These are phyloP conservation scores for Tetrapyrgos nigripes DNA, from an alignment of 1,284 basidiomycete species.

Conservation along the genomic window DNA sequence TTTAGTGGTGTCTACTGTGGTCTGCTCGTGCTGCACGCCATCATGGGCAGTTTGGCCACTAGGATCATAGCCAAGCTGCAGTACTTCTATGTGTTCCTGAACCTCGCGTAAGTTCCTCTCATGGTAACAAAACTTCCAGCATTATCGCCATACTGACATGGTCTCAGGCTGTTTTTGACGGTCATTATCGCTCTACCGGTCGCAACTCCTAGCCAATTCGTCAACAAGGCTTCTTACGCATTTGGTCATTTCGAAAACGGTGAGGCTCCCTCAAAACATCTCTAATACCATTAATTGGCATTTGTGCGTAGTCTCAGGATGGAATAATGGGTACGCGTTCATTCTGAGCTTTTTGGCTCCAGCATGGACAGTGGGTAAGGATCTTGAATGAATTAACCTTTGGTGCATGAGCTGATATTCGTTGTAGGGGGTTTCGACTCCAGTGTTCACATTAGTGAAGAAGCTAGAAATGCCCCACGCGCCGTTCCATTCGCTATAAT, in stretches of 20 bases:
- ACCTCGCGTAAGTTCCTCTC: slow-evolving; percentile 63
- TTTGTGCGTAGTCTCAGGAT: slow-evolving; percentile 60
- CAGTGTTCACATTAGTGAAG: slow-evolving; percentile 67
- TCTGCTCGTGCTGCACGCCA: slow-evolving; percentile 60
- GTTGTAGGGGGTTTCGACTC: slow-evolving; percentile 59
- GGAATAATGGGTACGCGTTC: slow-evolving; percentile 77
- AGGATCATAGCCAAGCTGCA: slow-evolving; percentile 63
- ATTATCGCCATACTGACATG: background rate
- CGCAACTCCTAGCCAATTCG: slow-evolving; percentile 69
- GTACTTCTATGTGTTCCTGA: slow-evolving; percentile 71
- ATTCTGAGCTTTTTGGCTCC: slow-evolving; percentile 60
- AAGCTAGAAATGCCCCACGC: slow-evolving; percentile 8
- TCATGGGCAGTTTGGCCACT: slow-evolving; percentile 45
- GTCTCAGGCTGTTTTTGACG: slow-evolving; percentile 65
- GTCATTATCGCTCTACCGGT: slow-evolving; percentile 80
- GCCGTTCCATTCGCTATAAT: slow-evolving; percentile 14
- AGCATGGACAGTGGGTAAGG: slow-evolving; percentile 50
- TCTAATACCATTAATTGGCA: background rate
- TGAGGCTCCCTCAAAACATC: slow-evolving; percentile 27
- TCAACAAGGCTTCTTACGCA: slow-evolving; percentile 70
- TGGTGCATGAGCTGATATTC: slow-evolving; percentile 55
- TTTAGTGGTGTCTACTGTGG: slow-evolving; percentile 65
- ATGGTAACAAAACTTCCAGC: background rate
- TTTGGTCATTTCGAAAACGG: slow-evolving; percentile 66
- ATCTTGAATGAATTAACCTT: slow-evolving; percentile 40